Base-by-base conservation (phyloP, 768 basidiomycete genomes). In the Pleurotus salmoneostramineus region DNA sequence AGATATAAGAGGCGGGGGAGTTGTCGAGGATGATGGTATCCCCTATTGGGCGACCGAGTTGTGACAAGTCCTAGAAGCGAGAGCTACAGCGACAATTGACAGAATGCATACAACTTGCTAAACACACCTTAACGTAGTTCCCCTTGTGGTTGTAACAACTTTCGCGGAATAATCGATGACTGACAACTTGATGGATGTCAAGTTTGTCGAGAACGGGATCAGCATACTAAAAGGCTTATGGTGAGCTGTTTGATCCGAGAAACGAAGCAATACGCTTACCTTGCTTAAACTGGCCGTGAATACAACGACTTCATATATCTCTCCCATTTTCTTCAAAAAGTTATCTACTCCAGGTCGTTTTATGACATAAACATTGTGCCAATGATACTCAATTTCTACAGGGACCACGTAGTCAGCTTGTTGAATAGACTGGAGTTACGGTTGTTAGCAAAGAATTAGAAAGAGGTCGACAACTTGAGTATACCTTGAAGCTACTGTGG, bases 111-210 rank as follows among this genome's bases (percentile, higher is more conserved):
- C 34, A 40, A 3, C 45, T 59, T 40, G 15, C 35, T 27, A 52
- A 34, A 62, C 79, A 43, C 59, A 95, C 95, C 85, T 99, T 99
- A 74, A 99, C 96, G 71, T 98, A 99, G 76, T 96, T 98, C 44
- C 96, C 96, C 73, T 91, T 91, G 75, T 98, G 97, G 69, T 97
- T 98, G 71, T 98, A 98, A 73, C 97, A 99, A 68, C 93, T 96
- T 74, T 99, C 97, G 60, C 97, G 79, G 84, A 98, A 99, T 51
- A 99, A 74, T 60, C 97, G 83, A 71, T 99, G 96, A 34, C 91
- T 78, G 43, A 99, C 95, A 7, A 95, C 96, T 61, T 85, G 89
- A 72, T 95, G 89, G 31, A 88, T 80, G 68, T 99, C 97, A 47
- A 99, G 83, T 68, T 96, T 97, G 78, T 99, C 97, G 56, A 99